These are phyloP conservation scores for Fragaria nilgerrensis DNA, from an alignment of 306 rosid species.

Conservation along the genomic window DNA sequence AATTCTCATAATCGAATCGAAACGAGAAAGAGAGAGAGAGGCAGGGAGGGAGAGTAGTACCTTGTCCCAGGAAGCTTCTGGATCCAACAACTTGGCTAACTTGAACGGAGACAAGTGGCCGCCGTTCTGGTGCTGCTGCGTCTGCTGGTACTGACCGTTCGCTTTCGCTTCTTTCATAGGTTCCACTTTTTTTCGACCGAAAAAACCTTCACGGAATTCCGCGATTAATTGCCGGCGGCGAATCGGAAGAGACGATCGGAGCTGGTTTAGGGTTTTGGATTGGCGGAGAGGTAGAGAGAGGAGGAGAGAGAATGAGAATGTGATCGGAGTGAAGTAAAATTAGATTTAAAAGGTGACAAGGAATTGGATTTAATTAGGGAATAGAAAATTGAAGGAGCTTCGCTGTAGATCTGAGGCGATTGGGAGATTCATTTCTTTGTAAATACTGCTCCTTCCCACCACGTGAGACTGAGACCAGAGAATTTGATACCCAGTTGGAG, in stretches of 20 bases:
- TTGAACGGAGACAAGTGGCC: constrained; percentile 78
- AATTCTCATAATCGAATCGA: no score
- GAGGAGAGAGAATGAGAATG: not conserved
- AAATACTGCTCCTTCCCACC: not conserved
- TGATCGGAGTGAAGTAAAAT: not conserved
- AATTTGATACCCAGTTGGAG: constrained; percentile 1
- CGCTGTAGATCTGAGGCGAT: constrained; percentile 12
- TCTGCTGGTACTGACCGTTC: constrained; percentile 41
- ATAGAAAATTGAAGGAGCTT: not conserved
- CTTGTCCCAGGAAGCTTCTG: constrained; percentile 99
- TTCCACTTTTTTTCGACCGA: no score
- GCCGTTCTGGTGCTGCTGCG: constrained; percentile 72
- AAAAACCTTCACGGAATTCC: no score
- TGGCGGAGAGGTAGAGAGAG: not conserved
- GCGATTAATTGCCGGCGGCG: no score
- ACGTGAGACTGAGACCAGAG: not conserved
- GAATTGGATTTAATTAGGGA: not conserved
- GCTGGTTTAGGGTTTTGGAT: constrained; percentile 46
- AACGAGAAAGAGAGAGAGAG: not conserved
- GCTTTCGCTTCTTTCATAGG: constrained; percentile 84
- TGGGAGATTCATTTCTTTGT: not conserved
- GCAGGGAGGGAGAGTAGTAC: constrained; percentile 35
- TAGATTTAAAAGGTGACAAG: not conserved
- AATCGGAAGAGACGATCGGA: constrained; percentile 7
- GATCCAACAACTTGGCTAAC: constrained; percentile 87